Base-by-base conservation (phyloP, 768 basidiomycete genomes). In the Paxillus rubicundulus region DNA sequence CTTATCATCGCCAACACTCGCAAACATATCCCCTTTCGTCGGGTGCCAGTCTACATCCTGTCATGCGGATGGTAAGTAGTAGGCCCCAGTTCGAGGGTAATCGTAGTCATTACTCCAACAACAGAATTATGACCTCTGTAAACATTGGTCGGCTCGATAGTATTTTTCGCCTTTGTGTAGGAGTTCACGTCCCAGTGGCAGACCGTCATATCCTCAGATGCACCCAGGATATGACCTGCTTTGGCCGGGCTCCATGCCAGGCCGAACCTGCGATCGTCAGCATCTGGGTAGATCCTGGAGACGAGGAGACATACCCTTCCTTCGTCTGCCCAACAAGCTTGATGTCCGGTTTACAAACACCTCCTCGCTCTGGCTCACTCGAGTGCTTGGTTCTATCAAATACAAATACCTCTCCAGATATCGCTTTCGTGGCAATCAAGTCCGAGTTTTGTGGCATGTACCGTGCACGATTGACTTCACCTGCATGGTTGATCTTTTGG, bases 401-500 rank as follows among this genome's bases (percentile, higher is more conserved):
- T n/a, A 99, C 74, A 52, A 88, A 75, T 3, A 98, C 92, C 57
- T 97, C 92, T 13, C 96, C 97, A 6, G 82, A 84, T 8, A 93
- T 82, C 18, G 94, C 79, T 70, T 98, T 98, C 10, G 96, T 98
- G 13, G 97, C 97, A 59, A 99, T 89, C 59, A 99, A 71, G 72
- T 98, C 92, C 2, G 94, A 91, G 65, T 98, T 99, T 71, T 98
- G 96, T 6, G 97, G 97, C 95, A 98, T 98, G 70, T 98, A 99
- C 47, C 97, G 85, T 54, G 97, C 97, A 40, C 94, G 78, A 72
- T 99, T 99, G 64, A 98, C 92, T 68, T 99, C 97, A 38, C 93
- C 92, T 4, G 81, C 80, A 70, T 99, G 97, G 69, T 94, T 95
- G 74, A 99, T 98, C 59, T 82, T 85, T 68, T 99, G 97, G 30